Conservation (phyloP, 23 red algal genomes). For the Gracilaria caudata region DNA sequence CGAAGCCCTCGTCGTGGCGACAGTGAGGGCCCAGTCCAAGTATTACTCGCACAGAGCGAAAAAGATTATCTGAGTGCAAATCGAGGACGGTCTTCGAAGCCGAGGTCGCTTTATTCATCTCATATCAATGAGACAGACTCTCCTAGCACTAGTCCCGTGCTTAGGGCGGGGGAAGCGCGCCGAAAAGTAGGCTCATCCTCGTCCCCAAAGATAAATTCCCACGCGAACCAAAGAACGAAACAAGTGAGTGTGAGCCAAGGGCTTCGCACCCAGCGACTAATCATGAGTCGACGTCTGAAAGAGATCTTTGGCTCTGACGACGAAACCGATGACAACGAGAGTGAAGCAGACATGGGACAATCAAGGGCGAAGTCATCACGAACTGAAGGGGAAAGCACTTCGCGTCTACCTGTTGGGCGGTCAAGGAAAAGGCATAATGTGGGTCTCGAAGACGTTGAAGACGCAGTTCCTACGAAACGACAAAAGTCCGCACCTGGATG, state of each 20-base stretch:
- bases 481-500: neutral
- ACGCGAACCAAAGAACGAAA: neutral
- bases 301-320: slow-evolving; percentile 27
- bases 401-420: too few relatives aligned
- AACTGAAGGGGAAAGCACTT: neutral
- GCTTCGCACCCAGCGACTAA: neutral
- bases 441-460: neutral
- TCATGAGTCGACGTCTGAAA: slow-evolving; percentile 6
- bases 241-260: neutral
- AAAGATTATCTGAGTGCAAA: too few relatives aligned
- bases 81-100: neutral
- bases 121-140: neutral
- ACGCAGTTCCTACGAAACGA: neutral
- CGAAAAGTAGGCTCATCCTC: neutral
- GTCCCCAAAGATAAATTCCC: neutral
- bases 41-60: neutral
- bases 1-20: neutral
- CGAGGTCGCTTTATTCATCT: neutral
- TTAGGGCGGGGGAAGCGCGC: neutral
- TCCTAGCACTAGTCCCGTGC: neutral
- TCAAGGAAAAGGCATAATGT: neutral
- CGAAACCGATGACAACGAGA: slow-evolving; percentile 3
- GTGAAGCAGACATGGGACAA: neutral
- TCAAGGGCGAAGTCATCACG: neutral
- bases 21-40: neutral